Evolutionary conservation across 257 asterid genomes (phyloP).

Genomic region (Dorcoceras hygrometricum): DNA sequence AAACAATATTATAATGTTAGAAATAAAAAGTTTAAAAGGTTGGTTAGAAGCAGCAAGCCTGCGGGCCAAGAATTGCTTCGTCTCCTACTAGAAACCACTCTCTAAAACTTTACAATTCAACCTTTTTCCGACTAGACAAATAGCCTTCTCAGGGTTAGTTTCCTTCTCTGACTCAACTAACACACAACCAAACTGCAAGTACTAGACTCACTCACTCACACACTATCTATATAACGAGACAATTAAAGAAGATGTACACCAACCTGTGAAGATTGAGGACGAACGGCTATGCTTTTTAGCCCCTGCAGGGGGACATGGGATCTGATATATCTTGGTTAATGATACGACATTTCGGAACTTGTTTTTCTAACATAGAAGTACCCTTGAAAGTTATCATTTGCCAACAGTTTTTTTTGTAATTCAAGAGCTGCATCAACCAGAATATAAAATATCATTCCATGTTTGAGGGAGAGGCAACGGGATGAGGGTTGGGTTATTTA

Average conservation of each 20-base stretch:
- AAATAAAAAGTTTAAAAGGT: not conserved
- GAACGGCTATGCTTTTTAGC: constrained; percentile 16
- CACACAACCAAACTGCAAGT: not conserved
- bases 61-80: not conserved
- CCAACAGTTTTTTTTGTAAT: constrained; percentile 76
- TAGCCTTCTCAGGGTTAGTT: not conserved
- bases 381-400: constrained; percentile 86
- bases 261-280: constrained; percentile 31
- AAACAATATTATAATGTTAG: not conserved
- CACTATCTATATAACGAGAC: not conserved
- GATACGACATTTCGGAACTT: constrained; percentile 63
- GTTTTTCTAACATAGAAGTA: constrained; percentile 78
- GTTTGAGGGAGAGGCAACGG: not conserved
- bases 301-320: constrained; percentile 33
- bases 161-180: not conserved
- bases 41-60: too few relatives aligned
- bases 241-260: constrained; percentile 22
- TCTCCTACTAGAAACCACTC: not conserved
- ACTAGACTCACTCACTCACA: not conserved
- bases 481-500: constrained; percentile 4
- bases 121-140: not conserved
- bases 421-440: constrained; percentile 54
- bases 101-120: too few relatives aligned
- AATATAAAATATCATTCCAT: constrained; percentile 4
- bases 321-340: constrained; percentile 46